Evolutionary conservation across 768 basidiomycete species (phyloP).

Genomic region (Sarcomyxa edulis): DNA sequence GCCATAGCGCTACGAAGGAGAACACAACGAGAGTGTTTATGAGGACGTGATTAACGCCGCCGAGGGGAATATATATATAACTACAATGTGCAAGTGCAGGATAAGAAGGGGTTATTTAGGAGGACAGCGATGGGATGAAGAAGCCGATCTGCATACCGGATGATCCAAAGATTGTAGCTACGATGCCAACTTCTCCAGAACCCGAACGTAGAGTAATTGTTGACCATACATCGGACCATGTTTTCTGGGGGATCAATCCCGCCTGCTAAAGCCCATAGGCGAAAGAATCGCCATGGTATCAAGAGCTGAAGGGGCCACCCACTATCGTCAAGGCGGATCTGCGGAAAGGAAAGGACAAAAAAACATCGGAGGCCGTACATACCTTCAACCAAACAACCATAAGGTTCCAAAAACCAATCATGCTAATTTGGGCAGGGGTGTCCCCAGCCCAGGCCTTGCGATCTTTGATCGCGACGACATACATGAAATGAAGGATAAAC

Average conservation of each 20-base stretch:
- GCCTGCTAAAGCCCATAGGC: constrained; percentile 85
- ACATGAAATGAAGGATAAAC: constrained; percentile 88
- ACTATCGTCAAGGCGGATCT: too few species aligned
- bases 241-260: constrained; percentile 95
- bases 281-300: constrained; percentile 95
- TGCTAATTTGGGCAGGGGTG: constrained; percentile 73
- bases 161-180: constrained; percentile 93
- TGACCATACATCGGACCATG: constrained; percentile 98
- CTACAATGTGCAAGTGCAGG: constrained; percentile 29
- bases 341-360: neutral
- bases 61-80: constrained; percentile 93
- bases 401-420: constrained; percentile 97
- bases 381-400: constrained; percentile 97
- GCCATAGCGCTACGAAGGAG: constrained; percentile 97
- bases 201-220: constrained; percentile 89
- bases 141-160: constrained; percentile 47
- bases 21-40: constrained; percentile 77
- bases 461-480: constrained; percentile 95
- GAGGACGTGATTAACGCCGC: constrained; percentile 52
- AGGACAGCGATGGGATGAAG: constrained; percentile 4
- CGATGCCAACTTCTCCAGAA: constrained; percentile 99
- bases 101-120: neutral
- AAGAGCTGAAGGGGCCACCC: constrained; percentile 61
- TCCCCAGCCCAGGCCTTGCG: constrained; percentile 75
- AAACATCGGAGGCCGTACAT: constrained; percentile 16